Conservation (phyloP, 2,329 filamentous ascomycete species). For the Colletotrichum limetticola region DNA sequence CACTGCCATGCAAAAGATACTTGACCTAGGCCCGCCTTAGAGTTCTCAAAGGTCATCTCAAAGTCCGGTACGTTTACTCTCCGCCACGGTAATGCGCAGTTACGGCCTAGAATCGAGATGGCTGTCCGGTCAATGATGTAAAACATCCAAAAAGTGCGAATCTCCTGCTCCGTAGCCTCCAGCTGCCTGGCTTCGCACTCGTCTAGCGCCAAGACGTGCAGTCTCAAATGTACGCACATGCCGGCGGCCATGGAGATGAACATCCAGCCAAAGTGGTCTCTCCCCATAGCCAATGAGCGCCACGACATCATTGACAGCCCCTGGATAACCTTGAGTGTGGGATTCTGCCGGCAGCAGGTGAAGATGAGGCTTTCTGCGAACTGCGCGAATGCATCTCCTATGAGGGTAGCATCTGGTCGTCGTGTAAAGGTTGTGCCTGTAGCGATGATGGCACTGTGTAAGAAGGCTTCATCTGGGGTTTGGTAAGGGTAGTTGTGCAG, state of each 20-base stretch:
- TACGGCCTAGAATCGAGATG: slow-evolving; percentile 35
- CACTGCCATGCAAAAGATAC: slow-evolving; percentile 36
- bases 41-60: slow-evolving; percentile 26
- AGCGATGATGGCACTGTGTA: slow-evolving; percentile 34
- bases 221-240: slow-evolving; percentile 32
- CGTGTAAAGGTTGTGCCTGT: slow-evolving; percentile 28
- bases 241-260: slow-evolving; percentile 37
- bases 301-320: slow-evolving; percentile 36
- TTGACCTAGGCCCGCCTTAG: slow-evolving; percentile 23
- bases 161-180: slow-evolving; percentile 32
- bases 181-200: slow-evolving; percentile 33
- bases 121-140: slow-evolving; percentile 36
- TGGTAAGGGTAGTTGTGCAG: slow-evolving; percentile 32
- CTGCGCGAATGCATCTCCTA: slow-evolving; percentile 29
- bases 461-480: slow-evolving; percentile 18
- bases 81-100: slow-evolving; percentile 35
- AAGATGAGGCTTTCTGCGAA: slow-evolving; percentile 34
- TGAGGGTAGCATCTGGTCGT: slow-evolving; percentile 4
- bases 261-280: slow-evolving; percentile 36
- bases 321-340: slow-evolving; percentile 30
- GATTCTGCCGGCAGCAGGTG: slow-evolving; percentile 31
- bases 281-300: slow-evolving; percentile 33
- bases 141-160: slow-evolving; percentile 37
- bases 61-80: slow-evolving; percentile 35
- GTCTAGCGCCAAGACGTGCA: slow-evolving; percentile 34